Conservation (phyloP, 1,139 yeast species). For the Candida sp. region DNA sequence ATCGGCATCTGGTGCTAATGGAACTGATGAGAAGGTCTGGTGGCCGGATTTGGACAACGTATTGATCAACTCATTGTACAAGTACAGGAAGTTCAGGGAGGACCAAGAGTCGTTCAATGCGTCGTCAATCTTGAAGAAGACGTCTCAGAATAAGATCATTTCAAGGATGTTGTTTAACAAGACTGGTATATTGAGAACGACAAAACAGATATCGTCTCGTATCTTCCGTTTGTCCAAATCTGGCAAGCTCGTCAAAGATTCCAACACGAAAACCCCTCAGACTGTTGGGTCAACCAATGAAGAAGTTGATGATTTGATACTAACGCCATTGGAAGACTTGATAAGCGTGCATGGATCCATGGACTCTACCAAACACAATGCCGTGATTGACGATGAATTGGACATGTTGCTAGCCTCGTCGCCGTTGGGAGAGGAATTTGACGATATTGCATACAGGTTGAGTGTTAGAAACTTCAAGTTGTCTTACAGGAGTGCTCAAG, state of each 20-base stretch:
- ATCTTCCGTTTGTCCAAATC: slow-evolving; percentile 28
- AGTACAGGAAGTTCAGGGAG: slow-evolving; percentile 38
- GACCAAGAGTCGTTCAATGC: slow-evolving; percentile 24
- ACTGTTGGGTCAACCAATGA: slow-evolving; percentile 15
- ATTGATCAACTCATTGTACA: slow-evolving; percentile 38
- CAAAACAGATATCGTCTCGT: slow-evolving; percentile 46
- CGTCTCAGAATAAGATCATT: slow-evolving; percentile 46
- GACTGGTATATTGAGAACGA: slow-evolving; percentile 39
- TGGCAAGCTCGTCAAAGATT: slow-evolving; percentile 18
- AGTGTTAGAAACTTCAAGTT: slow-evolving; percentile 15
- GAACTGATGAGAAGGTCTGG: slow-evolving; percentile 39
- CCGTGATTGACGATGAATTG: slow-evolving; percentile 29
- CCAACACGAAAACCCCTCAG: slow-evolving; percentile 15
- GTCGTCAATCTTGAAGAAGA: slow-evolving; percentile 31
- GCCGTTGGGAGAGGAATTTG: slow-evolving; percentile 22
- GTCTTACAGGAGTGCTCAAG: slow-evolving; percentile 12
- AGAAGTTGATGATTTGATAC: slow-evolving; percentile 26
- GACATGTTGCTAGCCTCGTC: slow-evolving; percentile 30
- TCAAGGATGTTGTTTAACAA: slow-evolving; percentile 45
- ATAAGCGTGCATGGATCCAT: slow-evolving; percentile 15
- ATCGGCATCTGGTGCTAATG: slow-evolving; percentile 13
- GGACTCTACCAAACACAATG: slow-evolving; percentile 22
- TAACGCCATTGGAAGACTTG: slow-evolving; percentile 30
- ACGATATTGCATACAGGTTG: slow-evolving; percentile 11
- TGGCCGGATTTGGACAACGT: slow-evolving; percentile 39